Percentiles rank a stretch among this genome's conserved stretches.
These are phyloP conservation scores for Backusella sp. DNA, from an alignment of 192 early-diverging fungal species.

Conservation along the genomic window DNA sequence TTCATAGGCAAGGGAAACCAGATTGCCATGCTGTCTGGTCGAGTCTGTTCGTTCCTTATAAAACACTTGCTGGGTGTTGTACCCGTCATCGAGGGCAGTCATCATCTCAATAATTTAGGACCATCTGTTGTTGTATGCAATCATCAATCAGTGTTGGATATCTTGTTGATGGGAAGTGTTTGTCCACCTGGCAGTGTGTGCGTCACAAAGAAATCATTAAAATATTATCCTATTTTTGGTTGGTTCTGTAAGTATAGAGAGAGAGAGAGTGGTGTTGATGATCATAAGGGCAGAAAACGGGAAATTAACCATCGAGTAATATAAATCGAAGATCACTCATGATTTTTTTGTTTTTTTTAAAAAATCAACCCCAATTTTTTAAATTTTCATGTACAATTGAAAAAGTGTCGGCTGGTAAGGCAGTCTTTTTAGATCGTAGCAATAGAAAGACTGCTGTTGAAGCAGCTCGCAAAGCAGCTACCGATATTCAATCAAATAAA, in stretches of 20 bases:
- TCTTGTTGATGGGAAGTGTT: slow-evolving; percentile 63
- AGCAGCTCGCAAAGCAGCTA: slow-evolving; percentile 70
- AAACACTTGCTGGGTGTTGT: slow-evolving; percentile 56
- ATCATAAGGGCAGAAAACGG: neutral
- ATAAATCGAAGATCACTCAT: neutral
- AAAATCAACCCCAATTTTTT: neutral
- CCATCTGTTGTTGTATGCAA: slow-evolving; percentile 80
- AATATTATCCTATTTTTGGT: slow-evolving; percentile 71
- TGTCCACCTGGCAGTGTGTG: slow-evolving; percentile 63
- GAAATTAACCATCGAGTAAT: neutral
- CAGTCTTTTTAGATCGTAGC: slow-evolving; percentile 84
- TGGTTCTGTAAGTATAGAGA: slow-evolving; percentile 62
- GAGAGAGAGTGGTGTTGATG: neutral
- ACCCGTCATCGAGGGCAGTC: slow-evolving; percentile 58
- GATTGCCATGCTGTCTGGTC: slow-evolving; percentile 60
- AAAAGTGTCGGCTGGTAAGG: slow-evolving; percentile 68
- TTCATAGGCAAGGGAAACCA: slow-evolving; percentile 49
- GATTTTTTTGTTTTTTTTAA: slow-evolving; percentile 10
- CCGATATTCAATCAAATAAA: slow-evolving; percentile 68
- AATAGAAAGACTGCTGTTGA: slow-evolving; percentile 77
- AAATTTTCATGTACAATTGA: neutral
- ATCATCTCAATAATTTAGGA: slow-evolving; percentile 43
- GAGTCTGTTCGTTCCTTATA: slow-evolving; percentile 46
- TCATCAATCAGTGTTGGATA: slow-evolving; percentile 83
- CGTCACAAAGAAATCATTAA: slow-evolving; percentile 71